Evolutionary conservation across 768 basidiomycete species (phyloP).

Genomic region (Inosperma sp.): DNA sequence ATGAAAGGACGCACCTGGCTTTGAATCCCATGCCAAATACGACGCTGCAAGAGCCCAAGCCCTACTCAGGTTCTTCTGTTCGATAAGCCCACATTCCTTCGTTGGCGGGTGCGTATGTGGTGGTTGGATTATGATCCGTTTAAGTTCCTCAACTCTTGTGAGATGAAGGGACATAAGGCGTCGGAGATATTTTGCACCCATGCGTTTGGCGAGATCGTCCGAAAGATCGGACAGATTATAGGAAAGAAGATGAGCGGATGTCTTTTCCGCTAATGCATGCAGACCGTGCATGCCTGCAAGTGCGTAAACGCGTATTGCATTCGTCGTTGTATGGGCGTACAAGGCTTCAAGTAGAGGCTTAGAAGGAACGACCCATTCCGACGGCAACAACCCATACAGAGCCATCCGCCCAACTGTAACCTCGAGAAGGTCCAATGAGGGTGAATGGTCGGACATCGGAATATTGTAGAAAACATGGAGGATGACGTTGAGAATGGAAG

Average conservation of each 20-base stretch:
- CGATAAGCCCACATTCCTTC: conserved; percentile 24
- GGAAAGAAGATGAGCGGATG: conserved; percentile 26
- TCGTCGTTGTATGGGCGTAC: conserved; percentile 18
- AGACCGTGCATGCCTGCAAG: conserved; percentile 21
- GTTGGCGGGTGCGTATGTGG: conserved; percentile 29
- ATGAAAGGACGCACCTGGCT: conserved; percentile 28
- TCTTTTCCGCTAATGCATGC: conserved; percentile 18
- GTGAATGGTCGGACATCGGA: conserved; percentile 19
- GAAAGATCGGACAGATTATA: conserved; percentile 20
- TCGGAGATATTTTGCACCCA: conserved; percentile 27
- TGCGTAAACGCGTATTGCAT: conserved; percentile 21
- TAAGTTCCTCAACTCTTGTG: conserved; percentile 21
- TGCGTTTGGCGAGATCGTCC: conserved; percentile 22
- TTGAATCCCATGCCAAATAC: conserved; percentile 34
- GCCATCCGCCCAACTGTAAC: conserved; percentile 20
- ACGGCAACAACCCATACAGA: conserved; percentile 16
- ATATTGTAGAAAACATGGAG: conserved; percentile 20
- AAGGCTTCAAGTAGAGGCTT: conserved; percentile 18
- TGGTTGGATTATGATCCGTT: conserved; percentile 25
- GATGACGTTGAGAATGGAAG: conserved; percentile 24
- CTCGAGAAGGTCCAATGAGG: conserved; percentile 18
- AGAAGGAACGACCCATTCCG: conserved; percentile 9
- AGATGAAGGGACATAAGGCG: conserved; percentile 27
- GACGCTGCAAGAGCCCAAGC: conserved; percentile 37
- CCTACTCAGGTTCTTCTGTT: conserved; percentile 35